These are phyloP conservation scores for Trichoderma asperelloides DNA, from an alignment of 495 filamentous ascomycete genomes.

Conservation along the genomic window DNA sequence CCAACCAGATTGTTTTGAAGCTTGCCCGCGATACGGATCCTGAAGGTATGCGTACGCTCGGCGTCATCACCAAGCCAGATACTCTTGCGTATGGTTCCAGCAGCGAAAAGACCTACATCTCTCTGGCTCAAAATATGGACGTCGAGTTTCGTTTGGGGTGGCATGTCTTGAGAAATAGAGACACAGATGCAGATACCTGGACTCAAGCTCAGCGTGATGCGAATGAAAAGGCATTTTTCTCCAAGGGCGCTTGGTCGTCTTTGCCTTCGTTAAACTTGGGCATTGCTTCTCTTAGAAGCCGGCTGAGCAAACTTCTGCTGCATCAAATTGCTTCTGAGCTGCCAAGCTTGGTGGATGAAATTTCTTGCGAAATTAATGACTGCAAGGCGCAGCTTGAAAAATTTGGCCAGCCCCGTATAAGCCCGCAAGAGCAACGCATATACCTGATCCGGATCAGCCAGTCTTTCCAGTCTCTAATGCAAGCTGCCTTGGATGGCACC, in stretches of 20 bases:
- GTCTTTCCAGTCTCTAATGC: slow-evolving; percentile 38
- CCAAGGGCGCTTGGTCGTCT: slow-evolving; percentile 30
- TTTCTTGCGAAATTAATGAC: slow-evolving; percentile 30
- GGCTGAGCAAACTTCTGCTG: slow-evolving; percentile 50
- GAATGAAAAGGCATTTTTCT: slow-evolving; percentile 36
- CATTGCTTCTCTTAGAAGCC: slow-evolving; percentile 36
- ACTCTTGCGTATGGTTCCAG: slow-evolving; percentile 37
- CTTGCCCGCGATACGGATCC: slow-evolving; percentile 66
- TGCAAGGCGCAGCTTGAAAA: slow-evolving; percentile 27
- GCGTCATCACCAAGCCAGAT: slow-evolving; percentile 83
- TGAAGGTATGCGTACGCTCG: slow-evolving; percentile 66
- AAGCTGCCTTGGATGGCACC: slow-evolving; percentile 44
- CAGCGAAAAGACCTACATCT: slow-evolving; percentile 42
- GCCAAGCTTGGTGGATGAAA: slow-evolving; percentile 50
- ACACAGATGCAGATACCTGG: slow-evolving; percentile 9
- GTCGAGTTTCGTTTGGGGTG: slow-evolving; percentile 57
- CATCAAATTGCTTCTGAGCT: slow-evolving; percentile 48
- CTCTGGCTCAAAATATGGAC: slow-evolving; percentile 51
- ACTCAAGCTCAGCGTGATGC: slow-evolving; percentile 29
- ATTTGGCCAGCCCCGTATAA: slow-evolving; percentile 43
- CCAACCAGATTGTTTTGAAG: slow-evolving; percentile 56
- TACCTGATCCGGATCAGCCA: slow-evolving; percentile 47
- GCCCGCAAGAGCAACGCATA: slow-evolving; percentile 37
- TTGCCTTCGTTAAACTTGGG: slow-evolving; percentile 27
- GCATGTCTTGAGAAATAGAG: slow-evolving; percentile 60